Evolutionary conservation across 805 yeast genomes (phyloP).

Genomic region (Diddensiella transvaalensis): DNA sequence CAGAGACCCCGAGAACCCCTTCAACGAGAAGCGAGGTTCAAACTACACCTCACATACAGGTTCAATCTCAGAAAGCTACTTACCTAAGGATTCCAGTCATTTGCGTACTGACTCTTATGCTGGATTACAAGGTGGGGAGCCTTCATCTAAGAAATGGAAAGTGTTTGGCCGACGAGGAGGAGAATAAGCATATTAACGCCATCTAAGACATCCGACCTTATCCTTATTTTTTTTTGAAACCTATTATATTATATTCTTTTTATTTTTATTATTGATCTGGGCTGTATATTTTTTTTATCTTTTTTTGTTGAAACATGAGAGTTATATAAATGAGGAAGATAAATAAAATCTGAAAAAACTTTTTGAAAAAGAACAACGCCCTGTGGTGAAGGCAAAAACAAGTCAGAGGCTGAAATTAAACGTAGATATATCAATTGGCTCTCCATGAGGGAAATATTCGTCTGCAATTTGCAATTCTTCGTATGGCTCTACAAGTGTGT

Average conservation of each 20-base stretch:
- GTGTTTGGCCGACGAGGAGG: slow-evolving; percentile 2
- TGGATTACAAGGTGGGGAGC: slow-evolving; percentile 3
- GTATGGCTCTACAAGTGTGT: slow-evolving; percentile 2
- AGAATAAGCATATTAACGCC: too few relatives aligned
- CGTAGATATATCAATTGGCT: neutral
- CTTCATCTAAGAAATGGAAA: slow-evolving; percentile 1
- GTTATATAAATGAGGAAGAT: too few relatives aligned
- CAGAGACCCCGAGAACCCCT: slow-evolving; percentile 9
- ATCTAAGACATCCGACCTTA: neutral
- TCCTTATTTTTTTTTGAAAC: neutral
- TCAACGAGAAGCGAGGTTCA: slow-evolving; percentile 18
- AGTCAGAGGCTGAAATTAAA: too few relatives aligned
- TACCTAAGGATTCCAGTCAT: neutral
- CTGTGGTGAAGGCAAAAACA: too few relatives aligned
- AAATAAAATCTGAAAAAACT: too few relatives aligned
- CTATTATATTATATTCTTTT: too few relatives aligned
- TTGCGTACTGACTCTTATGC: slow-evolving; percentile 2
- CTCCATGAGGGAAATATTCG: slow-evolving; percentile 1
- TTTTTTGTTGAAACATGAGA: neutral
- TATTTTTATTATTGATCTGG: neutral
- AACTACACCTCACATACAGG: neutral
- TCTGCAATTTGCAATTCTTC: slow-evolving; percentile 2
- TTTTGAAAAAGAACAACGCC: too few relatives aligned
- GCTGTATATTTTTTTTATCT: neutral
- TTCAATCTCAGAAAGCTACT: slow-evolving; percentile 3